phyloP scores from a whole-genome alignment of 2,329 filamentous ascomycete species.

The Diaporthe australafricana region DNA sequence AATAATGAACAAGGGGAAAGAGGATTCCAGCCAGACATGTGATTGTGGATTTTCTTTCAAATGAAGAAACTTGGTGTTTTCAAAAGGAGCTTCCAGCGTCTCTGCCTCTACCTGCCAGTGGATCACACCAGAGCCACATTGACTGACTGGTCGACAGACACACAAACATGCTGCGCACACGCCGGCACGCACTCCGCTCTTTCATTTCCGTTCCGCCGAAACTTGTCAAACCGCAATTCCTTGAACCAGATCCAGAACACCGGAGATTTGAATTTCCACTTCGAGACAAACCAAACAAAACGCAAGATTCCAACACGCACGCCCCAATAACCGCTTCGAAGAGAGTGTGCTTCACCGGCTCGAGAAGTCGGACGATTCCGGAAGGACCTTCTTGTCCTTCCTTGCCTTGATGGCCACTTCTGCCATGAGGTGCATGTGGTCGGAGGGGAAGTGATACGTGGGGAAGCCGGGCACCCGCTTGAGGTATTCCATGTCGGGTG shows the following conservation, averaged over 20 bases:
- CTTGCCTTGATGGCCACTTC: constrained; percentile 90
- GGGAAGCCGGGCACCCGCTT: constrained; percentile 91
- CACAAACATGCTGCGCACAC: neutral
- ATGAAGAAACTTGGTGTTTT: constrained; percentile 17
- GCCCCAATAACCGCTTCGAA: constrained; percentile 22
- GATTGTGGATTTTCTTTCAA: constrained; percentile 27
- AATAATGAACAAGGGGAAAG: neutral
- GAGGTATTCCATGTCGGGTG: constrained; percentile 87
- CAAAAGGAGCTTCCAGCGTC: constrained; percentile 1
- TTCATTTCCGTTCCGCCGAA: constrained; percentile 23
- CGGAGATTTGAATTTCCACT: constrained; percentile 28
- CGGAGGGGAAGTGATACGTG: constrained; percentile 93
- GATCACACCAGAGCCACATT: constrained; percentile 23
- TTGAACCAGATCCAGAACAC: constrained; percentile 39
- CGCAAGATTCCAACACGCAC: constrained; percentile 34
- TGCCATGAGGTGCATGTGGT: constrained; percentile 89
- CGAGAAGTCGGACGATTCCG: constrained; percentile 68
- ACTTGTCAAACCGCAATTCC: constrained; percentile 31
- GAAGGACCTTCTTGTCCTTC: constrained; percentile 80
- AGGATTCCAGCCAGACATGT: constrained; percentile 28
- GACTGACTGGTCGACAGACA: constrained; percentile 12
- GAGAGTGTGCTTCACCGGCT: constrained; percentile 38
- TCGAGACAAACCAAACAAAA: constrained; percentile 37
- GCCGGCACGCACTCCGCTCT: neutral
- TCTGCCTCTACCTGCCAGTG: constrained; percentile 30